These are phyloP conservation scores for Piromyces finnis DNA, from an alignment of 192 early-diverging fungal genomes.

Conservation along the genomic window DNA sequence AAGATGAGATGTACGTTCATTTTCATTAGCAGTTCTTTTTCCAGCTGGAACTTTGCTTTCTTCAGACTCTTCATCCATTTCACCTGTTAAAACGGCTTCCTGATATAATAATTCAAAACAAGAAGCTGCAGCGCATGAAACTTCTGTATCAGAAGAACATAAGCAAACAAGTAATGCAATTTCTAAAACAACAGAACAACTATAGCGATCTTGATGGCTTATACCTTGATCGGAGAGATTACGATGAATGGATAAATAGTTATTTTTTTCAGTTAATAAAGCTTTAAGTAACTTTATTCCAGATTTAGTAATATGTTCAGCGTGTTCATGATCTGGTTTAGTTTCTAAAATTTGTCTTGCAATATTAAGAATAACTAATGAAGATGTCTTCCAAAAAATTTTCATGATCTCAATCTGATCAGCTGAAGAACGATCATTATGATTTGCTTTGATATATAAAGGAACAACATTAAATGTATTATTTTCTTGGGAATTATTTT, in stretches of 20 bases:
- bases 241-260: constrained; percentile 26
- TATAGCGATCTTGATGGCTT: constrained; percentile 40
- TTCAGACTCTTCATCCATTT: constrained; percentile 16
- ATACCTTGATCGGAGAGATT: constrained; percentile 25
- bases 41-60: constrained; percentile 30
- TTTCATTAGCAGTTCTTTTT: constrained; percentile 53
- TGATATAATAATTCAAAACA: constrained; percentile 55
- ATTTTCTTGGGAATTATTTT: background rate
- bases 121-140: constrained; percentile 29
- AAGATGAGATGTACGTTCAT: constrained; percentile 27
- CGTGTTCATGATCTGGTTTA: background rate
- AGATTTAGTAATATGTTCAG: constrained; percentile 2
- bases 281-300: constrained; percentile 9
- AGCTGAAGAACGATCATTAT: constrained; percentile 11
- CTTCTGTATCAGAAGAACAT: constrained; percentile 51
- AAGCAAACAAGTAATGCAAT: constrained; percentile 55
- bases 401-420: constrained; percentile 44
- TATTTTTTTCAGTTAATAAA: constrained; percentile 12
- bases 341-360: constrained; percentile 59
- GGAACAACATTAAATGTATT: background rate
- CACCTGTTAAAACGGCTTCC: constrained; percentile 51
- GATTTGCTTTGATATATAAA: constrained; percentile 19
- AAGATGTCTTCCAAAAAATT: constrained; percentile 60
- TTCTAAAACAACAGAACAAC: constrained; percentile 53
- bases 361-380: constrained; percentile 32